phyloP scores from a whole-genome alignment of 2,329 filamentous ascomycete genomes.

The Podosphaera fusca region DNA sequence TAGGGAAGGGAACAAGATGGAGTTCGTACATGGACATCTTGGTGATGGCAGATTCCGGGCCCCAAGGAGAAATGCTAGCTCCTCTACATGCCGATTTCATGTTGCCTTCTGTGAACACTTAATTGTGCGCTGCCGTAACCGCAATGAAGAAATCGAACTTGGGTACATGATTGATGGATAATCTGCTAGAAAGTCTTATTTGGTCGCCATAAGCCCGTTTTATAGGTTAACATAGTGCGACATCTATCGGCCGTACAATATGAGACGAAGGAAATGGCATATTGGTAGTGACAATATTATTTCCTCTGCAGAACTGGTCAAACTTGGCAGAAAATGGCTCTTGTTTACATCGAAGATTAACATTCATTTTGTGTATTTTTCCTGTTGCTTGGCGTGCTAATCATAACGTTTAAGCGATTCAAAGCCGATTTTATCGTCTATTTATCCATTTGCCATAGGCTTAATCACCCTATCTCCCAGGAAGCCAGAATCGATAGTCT shows the following conservation, averaged over 20 bases:
- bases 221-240: slow-evolving; percentile 16
- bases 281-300: slow-evolving; percentile 17
- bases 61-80: slow-evolving; percentile 15
- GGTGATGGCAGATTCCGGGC: slow-evolving; percentile 4
- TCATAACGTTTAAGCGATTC: slow-evolving; percentile 15
- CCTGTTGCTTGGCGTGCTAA: neutral
- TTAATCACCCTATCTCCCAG: slow-evolving; percentile 13
- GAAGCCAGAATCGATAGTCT: slow-evolving; percentile 8
- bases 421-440: slow-evolving; percentile 16
- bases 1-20: slow-evolving; percentile 4
- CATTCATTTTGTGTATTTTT: slow-evolving; percentile 3
- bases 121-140: slow-evolving; percentile 11
- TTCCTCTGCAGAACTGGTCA: slow-evolving; percentile 13
- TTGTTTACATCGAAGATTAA: slow-evolving; percentile 4
- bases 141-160: slow-evolving; percentile 10
- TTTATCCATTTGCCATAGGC: slow-evolving; percentile 17
- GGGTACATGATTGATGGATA: slow-evolving; percentile 11
- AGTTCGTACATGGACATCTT: slow-evolving; percentile 12
- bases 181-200: neutral
- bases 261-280: neutral
- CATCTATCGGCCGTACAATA: neutral
- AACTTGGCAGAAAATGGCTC: slow-evolving; percentile 5
- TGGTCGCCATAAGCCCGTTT: slow-evolving; percentile 5
- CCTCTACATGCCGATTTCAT: slow-evolving; percentile 13
- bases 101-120: slow-evolving; percentile 12